phyloP scores from a whole-genome alignment of 2,329 filamentous ascomycete genomes.

The Domatiomyces catenatus region DNA sequence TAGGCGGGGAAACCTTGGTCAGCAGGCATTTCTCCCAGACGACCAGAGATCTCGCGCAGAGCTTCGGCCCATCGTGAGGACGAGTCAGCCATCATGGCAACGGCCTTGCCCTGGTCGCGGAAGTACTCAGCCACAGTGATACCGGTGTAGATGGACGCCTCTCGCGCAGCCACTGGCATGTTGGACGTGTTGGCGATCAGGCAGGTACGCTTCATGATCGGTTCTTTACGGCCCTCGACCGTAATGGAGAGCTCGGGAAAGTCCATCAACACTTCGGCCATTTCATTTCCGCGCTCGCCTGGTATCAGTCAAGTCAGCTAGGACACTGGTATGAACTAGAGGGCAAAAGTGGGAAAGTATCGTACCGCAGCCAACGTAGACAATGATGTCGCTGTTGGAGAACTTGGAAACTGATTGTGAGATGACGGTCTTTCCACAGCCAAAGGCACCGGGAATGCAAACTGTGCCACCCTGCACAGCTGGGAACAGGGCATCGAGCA shows the following conservation, averaged over 20 bases:
- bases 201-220: constrained; percentile 99
- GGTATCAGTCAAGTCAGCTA: constrained; percentile 19
- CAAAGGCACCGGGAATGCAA: constrained; percentile 94
- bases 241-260: constrained; percentile 96
- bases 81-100: constrained; percentile 99
- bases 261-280: constrained; percentile 99
- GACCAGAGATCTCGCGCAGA: constrained; percentile 94
- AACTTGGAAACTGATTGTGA: constrained; percentile 98
- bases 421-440: constrained; percentile 98
- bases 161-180: constrained; percentile 96
- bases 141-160: constrained; percentile 96
- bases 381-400: constrained; percentile 97
- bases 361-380: constrained; percentile 65
- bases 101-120: constrained; percentile 88
- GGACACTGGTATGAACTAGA: not conserved
- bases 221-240: constrained; percentile 84
- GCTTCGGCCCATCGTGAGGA: constrained; percentile 97
- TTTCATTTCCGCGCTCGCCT: constrained; percentile 94
- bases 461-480: constrained; percentile 94
- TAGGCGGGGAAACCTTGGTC: constrained; percentile 99
- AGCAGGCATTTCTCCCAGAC: constrained; percentile 97
- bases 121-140: constrained; percentile 96
- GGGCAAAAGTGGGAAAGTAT: not conserved
- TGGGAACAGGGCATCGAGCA: constrained; percentile 90
- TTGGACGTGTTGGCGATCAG: constrained; percentile 98